Conservation (phyloP, 2,329 filamentous ascomycete genomes). For the Diaporthe citriasiana region DNA sequence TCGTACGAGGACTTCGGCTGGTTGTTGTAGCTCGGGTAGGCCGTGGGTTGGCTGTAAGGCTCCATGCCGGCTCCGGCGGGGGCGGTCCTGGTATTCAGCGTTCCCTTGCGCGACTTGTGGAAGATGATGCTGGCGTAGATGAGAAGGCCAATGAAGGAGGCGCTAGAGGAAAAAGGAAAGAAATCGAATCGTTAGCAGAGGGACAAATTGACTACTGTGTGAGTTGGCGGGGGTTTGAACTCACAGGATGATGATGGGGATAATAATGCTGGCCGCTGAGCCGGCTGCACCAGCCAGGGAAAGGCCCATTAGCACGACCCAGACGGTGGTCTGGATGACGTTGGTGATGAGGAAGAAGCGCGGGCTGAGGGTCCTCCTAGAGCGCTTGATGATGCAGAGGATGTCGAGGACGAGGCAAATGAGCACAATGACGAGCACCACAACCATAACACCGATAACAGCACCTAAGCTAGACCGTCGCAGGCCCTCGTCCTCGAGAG, state of each 20-base stretch:
- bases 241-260: constrained; percentile 50
- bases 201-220: background rate
- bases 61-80: constrained; percentile 29
- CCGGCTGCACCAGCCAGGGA: constrained; percentile 45
- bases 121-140: constrained; percentile 51
- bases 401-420: constrained; percentile 51
- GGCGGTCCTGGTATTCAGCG: constrained; percentile 44
- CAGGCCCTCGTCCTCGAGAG: constrained; percentile 33
- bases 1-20: background rate
- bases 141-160: constrained; percentile 52
- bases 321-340: constrained; percentile 49
- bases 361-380: constrained; percentile 49
- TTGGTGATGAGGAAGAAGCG: constrained; percentile 52
- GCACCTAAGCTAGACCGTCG: background rate
- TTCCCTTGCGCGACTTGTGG: constrained; percentile 48
- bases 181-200: constrained; percentile 18
- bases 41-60: constrained; percentile 11
- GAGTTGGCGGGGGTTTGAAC: constrained; percentile 20
- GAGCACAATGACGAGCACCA: constrained; percentile 48
- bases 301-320: constrained; percentile 48
- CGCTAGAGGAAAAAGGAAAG: constrained; percentile 41
- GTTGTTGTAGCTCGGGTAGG: background rate
- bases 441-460: constrained; percentile 45
- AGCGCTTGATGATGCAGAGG: constrained; percentile 52
- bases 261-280: constrained; percentile 37